These are phyloP conservation scores for Coleophoma eucalyptorum DNA, from an alignment of 2,329 filamentous ascomycete genomes.

Conservation along the genomic window DNA sequence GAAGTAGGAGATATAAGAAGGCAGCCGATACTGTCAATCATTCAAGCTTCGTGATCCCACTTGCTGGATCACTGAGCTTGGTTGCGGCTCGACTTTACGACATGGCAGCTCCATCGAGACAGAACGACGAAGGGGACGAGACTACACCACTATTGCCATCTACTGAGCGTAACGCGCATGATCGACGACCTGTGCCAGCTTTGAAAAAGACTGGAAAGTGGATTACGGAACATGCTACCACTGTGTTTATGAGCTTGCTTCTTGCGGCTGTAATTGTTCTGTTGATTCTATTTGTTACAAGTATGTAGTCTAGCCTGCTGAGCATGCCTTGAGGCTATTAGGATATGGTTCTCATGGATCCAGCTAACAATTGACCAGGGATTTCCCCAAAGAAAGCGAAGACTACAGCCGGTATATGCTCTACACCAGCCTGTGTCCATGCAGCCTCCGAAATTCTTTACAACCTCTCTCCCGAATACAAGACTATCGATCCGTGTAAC, in stretches of 20 bases:
- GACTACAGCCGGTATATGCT: slow-evolving; percentile 35
- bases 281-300: slow-evolving; percentile 18
- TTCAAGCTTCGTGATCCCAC: too few relatives aligned
- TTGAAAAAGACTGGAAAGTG: slow-evolving; percentile 11
- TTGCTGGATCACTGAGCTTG: slow-evolving; percentile 5
- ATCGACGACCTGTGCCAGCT: neutral
- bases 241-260: slow-evolving; percentile 17
- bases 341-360: too few relatives aligned
- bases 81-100: slow-evolving; percentile 17
- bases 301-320: slow-evolving; percentile 8
- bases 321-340: too few relatives aligned
- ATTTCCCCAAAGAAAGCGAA: slow-evolving; percentile 8
- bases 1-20: neutral
- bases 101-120: slow-evolving; percentile 13
- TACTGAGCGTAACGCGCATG: slow-evolving; percentile 2
- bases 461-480: slow-evolving; percentile 58
- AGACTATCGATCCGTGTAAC: slow-evolving; percentile 62
- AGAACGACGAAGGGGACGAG: slow-evolving; percentile 9
- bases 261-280: slow-evolving; percentile 20
- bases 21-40: too few relatives aligned
- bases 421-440: slow-evolving; percentile 58
- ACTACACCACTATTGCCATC: slow-evolving; percentile 17
- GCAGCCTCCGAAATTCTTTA: slow-evolving; percentile 59
- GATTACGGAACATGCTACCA: slow-evolving; percentile 17
- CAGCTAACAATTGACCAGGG: slow-evolving; percentile 3